phyloP scores from a whole-genome alignment of 495 filamentous ascomycete genomes.

The Podospora australis region DNA sequence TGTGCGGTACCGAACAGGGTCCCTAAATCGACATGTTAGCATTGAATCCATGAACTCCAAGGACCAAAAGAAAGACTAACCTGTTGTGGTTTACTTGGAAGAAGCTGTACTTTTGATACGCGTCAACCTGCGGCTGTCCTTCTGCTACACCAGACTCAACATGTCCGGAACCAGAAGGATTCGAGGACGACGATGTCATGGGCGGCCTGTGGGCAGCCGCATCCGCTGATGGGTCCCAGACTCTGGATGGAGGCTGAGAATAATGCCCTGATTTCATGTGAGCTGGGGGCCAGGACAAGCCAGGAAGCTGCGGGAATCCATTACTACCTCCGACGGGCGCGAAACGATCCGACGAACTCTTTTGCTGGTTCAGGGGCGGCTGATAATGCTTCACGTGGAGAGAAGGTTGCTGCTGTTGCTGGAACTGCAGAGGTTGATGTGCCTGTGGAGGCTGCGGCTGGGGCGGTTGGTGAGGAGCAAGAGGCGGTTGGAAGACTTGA shows the following conservation, averaged over 20 bases:
- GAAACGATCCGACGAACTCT: slow-evolving; percentile 28
- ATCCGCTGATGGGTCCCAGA: slow-evolving; percentile 22
- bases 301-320: slow-evolving; percentile 34
- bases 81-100: slow-evolving; percentile 47
- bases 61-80: slow-evolving; percentile 20
- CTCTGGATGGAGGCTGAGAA: slow-evolving; percentile 25
- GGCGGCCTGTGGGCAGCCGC: slow-evolving; percentile 16
- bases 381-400: slow-evolving; percentile 18
- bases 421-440: slow-evolving; percentile 9
- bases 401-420: slow-evolving; percentile 3
- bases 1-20: slow-evolving; percentile 42
- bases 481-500: slow-evolving; percentile 7
- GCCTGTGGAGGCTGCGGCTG: slow-evolving; percentile 10
- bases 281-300: slow-evolving; percentile 32
- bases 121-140: slow-evolving; percentile 16
- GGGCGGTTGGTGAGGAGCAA: slow-evolving; percentile 1
- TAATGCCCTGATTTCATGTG: slow-evolving; percentile 32
- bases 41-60: not conserved
- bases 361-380: slow-evolving; percentile 11
- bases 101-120: slow-evolving; percentile 44
- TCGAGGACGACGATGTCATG: slow-evolving; percentile 27
- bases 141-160: slow-evolving; percentile 12
- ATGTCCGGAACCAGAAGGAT: slow-evolving; percentile 18
- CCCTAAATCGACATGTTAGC: slow-evolving; percentile 25
- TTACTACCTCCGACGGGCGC: slow-evolving; percentile 35